A percentile compares a stretch with the other conserved stretches of the same genome.
phyloP scores from a whole-genome alignment of 2,329 filamentous ascomycete genomes.

The Aspergillus udagawae region DNA sequence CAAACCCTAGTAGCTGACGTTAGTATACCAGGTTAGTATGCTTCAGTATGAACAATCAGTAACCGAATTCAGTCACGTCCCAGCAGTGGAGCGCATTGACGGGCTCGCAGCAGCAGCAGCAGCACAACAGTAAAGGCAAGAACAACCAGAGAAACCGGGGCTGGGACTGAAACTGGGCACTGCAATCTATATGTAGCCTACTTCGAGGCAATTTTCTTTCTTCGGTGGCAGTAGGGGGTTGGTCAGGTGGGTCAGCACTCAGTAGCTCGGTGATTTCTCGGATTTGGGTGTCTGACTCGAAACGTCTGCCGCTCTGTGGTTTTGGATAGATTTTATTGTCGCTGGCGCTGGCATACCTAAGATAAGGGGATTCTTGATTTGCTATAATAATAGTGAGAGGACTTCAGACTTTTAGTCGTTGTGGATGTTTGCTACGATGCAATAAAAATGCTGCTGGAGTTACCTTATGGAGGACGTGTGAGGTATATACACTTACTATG shows the following conservation, averaged over 20 bases:
- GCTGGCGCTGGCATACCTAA: too few species aligned
- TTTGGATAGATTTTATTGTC: too few species aligned
- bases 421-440: too few species aligned
- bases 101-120: neutral
- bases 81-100: neutral
- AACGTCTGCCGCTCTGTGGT: neutral
- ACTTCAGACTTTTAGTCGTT: too few species aligned
- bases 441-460: too few species aligned
- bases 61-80: neutral
- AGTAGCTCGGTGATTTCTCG: neutral
- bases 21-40: neutral
- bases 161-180: too few species aligned
- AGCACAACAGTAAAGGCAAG: neutral
- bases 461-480: too few species aligned
- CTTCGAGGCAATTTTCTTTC: neutral
- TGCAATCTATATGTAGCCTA: neutral
- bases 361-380: too few species aligned
- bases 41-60: neutral
- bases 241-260: neutral
- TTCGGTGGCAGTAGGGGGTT: neutral
- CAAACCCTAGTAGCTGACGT: neutral
- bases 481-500: too few species aligned
- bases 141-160: neutral
- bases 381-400: too few species aligned
- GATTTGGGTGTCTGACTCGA: neutral